Evolutionary conservation across 2,329 filamentous ascomycete species (phyloP).

Genomic region (Venturia pyrina): DNA sequence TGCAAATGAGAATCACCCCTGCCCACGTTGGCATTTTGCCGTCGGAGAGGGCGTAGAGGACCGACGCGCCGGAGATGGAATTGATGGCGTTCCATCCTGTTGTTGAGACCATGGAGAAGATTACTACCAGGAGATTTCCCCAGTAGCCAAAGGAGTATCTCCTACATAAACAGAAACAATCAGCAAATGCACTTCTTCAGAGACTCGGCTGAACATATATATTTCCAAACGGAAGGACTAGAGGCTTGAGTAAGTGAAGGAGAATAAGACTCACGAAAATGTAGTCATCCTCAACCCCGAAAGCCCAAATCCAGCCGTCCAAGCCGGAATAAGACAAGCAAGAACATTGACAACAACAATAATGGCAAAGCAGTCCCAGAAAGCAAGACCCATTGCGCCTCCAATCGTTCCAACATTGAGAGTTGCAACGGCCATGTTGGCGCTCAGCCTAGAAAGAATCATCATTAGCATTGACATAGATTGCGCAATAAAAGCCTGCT

Average conservation of each 20-base stretch:
- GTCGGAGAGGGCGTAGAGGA: slow-evolving; percentile 26
- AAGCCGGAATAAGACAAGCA: slow-evolving; percentile 21
- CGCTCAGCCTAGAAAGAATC: slow-evolving; percentile 23
- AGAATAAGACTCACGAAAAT: slow-evolving; percentile 17
- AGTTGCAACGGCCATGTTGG: slow-evolving; percentile 29
- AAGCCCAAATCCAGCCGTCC: slow-evolving; percentile 24
- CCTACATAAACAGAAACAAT: too few species aligned
- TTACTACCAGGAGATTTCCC: slow-evolving; percentile 27
- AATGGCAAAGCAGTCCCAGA: slow-evolving; percentile 28
- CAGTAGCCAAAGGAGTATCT: slow-evolving; percentile 31
- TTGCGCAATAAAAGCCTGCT: too few species aligned
- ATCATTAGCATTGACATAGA: too few species aligned
- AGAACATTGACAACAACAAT: slow-evolving; percentile 26
- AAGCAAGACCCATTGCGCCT: slow-evolving; percentile 23
- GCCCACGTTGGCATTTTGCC: slow-evolving; percentile 28
- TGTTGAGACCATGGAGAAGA: slow-evolving; percentile 29
- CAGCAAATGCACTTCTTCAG: too few species aligned
- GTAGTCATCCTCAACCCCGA: slow-evolving; percentile 29
- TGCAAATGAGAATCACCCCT: slow-evolving; percentile 29
- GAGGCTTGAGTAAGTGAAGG: not conserved
- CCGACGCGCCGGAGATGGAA: slow-evolving; percentile 27
- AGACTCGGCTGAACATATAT: too few species aligned
- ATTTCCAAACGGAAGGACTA: too few species aligned
- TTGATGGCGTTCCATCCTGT: slow-evolving; percentile 32
- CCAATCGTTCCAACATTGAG: slow-evolving; percentile 25